Base-by-base conservation (phyloP, 2,329 filamentous ascomycete genomes). In the Fusarium ambrosium region DNA sequence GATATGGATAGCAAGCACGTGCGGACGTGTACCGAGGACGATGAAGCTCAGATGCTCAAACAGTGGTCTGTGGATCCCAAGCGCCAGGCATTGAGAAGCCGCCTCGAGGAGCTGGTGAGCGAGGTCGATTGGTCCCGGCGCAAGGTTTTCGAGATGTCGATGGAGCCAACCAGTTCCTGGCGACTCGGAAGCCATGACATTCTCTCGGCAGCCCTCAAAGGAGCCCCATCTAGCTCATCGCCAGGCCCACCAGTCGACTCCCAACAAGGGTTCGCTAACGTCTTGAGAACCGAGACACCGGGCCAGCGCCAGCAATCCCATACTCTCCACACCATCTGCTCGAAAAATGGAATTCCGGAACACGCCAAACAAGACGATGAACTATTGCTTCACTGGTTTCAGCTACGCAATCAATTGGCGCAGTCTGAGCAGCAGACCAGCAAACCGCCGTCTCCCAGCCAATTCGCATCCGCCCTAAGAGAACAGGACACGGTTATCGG, bases 1-100 rank as follows among this genome's bases (percentile, higher is more conserved):
- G 86, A 86, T 53, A 84, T 86, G 69, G 82, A 85, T 22, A 85
- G 78, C 71, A 80, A 77, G 1, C 78, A 82, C 56, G 87, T 89
- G 43, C 86, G 87, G 32, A 76, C 79, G 3, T 85, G 81, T 64
- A 80, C 84, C 55, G 73, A 82, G 4, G 71, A 75, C 6, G 81
- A 86, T 53, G 85, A 85, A 63, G 77, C 72, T n/a, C 71, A 62
- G 4, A 80, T 82, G 69, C 53, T 41, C 43, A 74, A 69, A 20
- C 79, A 71, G 65, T 86, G 83, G 82, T 75, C 60, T 34, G 53
- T 69, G 11, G 68, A 76, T 39, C 75, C 72, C 6, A 76, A 71
- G 37, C 74, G 75, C 18, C 67, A 69, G 11, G 71, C 77, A 14
- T 69, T 83, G 24, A 68, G 68, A 58, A 43, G 66, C 8, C 80